phyloP scores from a whole-genome alignment of 2,329 filamentous ascomycete species.

The Fusarium odoratissimum region DNA sequence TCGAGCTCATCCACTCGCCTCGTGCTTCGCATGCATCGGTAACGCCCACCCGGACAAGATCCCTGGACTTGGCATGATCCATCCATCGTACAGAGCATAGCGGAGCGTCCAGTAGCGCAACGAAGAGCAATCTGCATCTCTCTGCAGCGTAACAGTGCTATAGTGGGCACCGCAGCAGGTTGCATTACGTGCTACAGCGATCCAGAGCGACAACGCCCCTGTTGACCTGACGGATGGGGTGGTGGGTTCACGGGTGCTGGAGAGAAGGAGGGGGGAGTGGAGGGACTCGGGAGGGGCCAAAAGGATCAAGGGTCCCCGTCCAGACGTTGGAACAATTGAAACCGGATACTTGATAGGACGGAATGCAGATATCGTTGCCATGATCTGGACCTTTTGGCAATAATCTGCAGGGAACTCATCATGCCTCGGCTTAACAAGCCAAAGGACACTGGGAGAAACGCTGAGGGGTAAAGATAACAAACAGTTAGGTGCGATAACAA shows the following conservation, averaged over 20 bases:
- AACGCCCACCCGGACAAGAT: conserved; percentile 24
- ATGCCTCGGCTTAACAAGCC: conserved; percentile 3
- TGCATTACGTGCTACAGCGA: not conserved
- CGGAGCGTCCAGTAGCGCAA: not conserved
- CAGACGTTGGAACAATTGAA: not conserved
- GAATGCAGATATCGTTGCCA: not conserved
- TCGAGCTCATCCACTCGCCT: conserved; percentile 28
- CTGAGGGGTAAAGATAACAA: conserved; percentile 12
- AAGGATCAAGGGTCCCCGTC: conserved; percentile 13
- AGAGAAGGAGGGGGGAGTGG: conserved; percentile 2
- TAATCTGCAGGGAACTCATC: not conserved
- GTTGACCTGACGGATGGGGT: conserved; percentile 35
- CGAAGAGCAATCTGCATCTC: not conserved
- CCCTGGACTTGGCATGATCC: conserved; percentile 29
- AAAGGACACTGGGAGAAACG: not conserved
- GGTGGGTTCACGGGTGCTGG: conserved; percentile 2
- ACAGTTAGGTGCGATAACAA: not conserved
- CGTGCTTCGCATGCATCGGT: conserved; percentile 31
- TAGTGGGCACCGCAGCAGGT: not conserved
- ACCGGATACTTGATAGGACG: not conserved
- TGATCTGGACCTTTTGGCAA: conserved; percentile 7
- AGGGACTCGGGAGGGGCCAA: not conserved
- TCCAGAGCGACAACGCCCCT: conserved; percentile 6
- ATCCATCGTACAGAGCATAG: conserved; percentile 1
- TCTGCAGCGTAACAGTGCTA: not conserved